A percentile compares a stretch with the other conserved stretches of the same genome.
Conservation (phyloP, 2,329 filamentous ascomycete species). For the Apiospora sp. region DNA sequence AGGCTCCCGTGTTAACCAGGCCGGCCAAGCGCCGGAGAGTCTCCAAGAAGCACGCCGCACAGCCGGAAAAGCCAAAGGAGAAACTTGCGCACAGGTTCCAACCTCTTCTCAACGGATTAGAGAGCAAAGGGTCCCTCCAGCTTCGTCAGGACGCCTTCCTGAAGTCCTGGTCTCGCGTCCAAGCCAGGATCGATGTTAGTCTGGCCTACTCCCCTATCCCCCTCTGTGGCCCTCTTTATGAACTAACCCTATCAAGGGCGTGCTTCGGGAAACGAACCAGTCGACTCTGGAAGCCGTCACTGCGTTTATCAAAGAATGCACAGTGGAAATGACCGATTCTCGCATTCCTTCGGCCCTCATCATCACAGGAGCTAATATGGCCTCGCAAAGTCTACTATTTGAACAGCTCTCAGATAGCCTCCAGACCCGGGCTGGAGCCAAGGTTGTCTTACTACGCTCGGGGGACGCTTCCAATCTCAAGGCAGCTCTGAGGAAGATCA, state of each 20-base stretch:
- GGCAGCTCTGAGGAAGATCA: slow-evolving; percentile 74
- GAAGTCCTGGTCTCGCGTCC: slow-evolving; percentile 69
- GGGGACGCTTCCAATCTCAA: slow-evolving; percentile 79
- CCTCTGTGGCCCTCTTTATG: neutral
- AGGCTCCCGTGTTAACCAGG: slow-evolving; percentile 43
- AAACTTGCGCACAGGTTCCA: slow-evolving; percentile 49
- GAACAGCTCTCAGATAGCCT: slow-evolving; percentile 70
- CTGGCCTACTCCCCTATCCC: neutral
- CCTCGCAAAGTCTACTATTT: slow-evolving; percentile 78
- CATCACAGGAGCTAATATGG: slow-evolving; percentile 80
- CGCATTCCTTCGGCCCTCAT: slow-evolving; percentile 74
- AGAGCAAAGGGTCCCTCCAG: slow-evolving; percentile 55
- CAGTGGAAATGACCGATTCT: neutral
- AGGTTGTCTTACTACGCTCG: slow-evolving; percentile 73
- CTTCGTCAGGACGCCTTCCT: slow-evolving; percentile 68
- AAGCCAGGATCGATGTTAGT: slow-evolving; percentile 67
- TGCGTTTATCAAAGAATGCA: slow-evolving; percentile 53
- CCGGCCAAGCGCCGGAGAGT: slow-evolving; percentile 67
- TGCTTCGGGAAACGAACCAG: slow-evolving; percentile 67
- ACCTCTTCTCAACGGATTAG: slow-evolving; percentile 62
- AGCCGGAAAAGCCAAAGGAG: slow-evolving; percentile 11
- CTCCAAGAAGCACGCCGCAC: slow-evolving; percentile 47
- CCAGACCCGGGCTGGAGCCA: slow-evolving; percentile 54
- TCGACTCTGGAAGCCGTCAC: slow-evolving; percentile 66
- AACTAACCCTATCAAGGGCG: slow-evolving; percentile 49